Evolutionary conservation across 2,329 filamentous ascomycete species (phyloP), one percentile per base, ranked within the genome.

Genomic region (Truncatella angustata): DNA sequence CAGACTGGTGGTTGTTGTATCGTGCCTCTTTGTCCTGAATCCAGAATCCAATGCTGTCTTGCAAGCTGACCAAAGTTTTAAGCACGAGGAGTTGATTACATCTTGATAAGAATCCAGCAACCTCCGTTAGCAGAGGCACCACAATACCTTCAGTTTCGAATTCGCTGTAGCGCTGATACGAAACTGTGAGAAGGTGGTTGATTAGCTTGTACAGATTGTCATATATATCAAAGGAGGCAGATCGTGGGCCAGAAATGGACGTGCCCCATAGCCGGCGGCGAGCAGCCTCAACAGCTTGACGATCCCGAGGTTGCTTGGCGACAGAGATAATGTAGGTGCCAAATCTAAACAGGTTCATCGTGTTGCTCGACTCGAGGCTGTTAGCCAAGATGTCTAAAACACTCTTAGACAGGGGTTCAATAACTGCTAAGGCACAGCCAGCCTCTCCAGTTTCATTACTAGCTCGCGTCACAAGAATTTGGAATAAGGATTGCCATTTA

Each of bases 321-420:
- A 66, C 58, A 2, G 70, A 68, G 5, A 83, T 64, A 2, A 84
- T 61, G 42, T 73, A 71, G n/a, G 69, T 66, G 1, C 71, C 60
- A 9, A 69, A 71, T 20, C 63, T 63, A 11, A 76, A 55, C 0
- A 64, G 58, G 18, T 63, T 71, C 4, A 62, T 24, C 3, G 60
- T 50, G 6, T 63, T 36, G 3, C 53, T 43, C 4, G 60, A 54
- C 3, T 53, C 16, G 16, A 57, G 49, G 28, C 63, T 54, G 20
- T 56, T 53, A 23, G 62, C 47, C 1, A 65, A 58, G 55, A 58
- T 69, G 50, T 76, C 74, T 34, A 74, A 60, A 4, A 87, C 58
- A 1, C 68, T 62, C 58, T 81, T 85, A 0, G 88, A 82, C 3
- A 94, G 62, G 1, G 87, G 87, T 55, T 95, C 90, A 35, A 92